Evolutionary conservation across 2,329 filamentous ascomycete species (phyloP), one percentile per base, ranked within the genome.

Genomic region (Xylariaceae sp.): DNA sequence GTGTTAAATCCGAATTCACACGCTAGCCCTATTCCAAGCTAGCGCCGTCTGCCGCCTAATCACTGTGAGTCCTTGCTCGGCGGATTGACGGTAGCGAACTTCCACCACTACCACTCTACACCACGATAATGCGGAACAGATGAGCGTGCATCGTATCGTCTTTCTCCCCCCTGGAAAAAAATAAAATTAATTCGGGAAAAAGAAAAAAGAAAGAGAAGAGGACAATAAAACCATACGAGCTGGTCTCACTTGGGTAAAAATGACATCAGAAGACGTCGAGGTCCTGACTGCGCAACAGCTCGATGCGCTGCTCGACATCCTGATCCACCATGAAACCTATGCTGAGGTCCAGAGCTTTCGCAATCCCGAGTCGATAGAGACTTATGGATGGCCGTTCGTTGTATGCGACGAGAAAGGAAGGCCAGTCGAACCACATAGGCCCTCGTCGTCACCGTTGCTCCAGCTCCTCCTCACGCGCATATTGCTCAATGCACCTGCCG

Each of bases 331-430:
- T 63, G 78, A 85, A 71, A 83, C 82, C 0, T 87, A 86, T 66
- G 73, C 80, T 10, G 89, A 94, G 73, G 88, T 91, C 62, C 82
- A 88, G 69, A 81, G 80, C 62, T 91, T 92, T 78, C 89, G 87
- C 67, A 74, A 80, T 44, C 82, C 88, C 0, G 75, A 78, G 1
- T 82, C 85, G 34, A 87, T 92, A 60, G 77, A 81, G 60, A 73
- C 78, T 18, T 92, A 90, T 75, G 89, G 89, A 11, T 84, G 82
- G 63, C 89, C 89, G 0, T 92, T 92, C 72, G 74, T 71, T 56
- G 37, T 68, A 62, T 64, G 53, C 53, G 13, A 62, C 62, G 35
- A 55, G 1, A 48, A 62, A 11, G 53, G 71, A 50, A 57, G 69
- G 45, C 56, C 71, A n/a, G 62, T 68, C 54, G 62, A 71, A 17